Evolutionary conservation across 768 basidiomycete genomes (phyloP), one percentile per base, ranked within the genome.

Genomic region (Gautieria morchelliformis): DNA sequence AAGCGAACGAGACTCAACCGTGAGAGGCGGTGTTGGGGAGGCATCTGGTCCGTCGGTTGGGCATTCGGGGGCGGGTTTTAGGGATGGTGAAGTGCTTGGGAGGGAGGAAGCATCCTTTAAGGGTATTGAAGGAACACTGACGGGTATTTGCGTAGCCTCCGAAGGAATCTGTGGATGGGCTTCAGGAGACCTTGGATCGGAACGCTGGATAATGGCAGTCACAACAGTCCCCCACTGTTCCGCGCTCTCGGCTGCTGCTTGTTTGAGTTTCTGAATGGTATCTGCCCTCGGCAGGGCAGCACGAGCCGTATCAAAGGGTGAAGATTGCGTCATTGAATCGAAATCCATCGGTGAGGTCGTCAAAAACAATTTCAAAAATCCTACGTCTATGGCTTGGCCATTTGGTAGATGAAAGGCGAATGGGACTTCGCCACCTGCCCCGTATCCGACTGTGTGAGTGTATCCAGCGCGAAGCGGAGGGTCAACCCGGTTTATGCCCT

Each of bases 321-420:
- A 70, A 2, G 63, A 52, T 50, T 74, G 75, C 1, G 49, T 37
- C 3, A 78, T 66, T 51, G 63, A 65, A 4, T 65, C 61, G 53
- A 77, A 64, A 60, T 73, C 70, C 39, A 70, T 62, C 4, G 69
- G 69, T 0, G 57, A 58, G 1, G 71, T 74, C 15, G 76, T 66
- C 19, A 78, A 58, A 58, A 73, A 78, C 8, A 78, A 59, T 56
- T 75, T 76, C 51, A 79, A 68, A 54, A 72, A 74, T 7, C 75
- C 73, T 3, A 78, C 65, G 50, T 78, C 75, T 32, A 68, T 54
- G 5, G 63, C 59, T 42, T 73, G 66, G 3, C 63, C 67, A 1
- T 66, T 58, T 4, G 63, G 60, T 17, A 78, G 56, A 30, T 58
- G 33, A 57, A 72, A 76, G 8, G 59, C 40, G 64, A 67, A 70